phyloP scores from a whole-genome alignment of 805 yeast species.

The Torulaspora gathmanii region DNA sequence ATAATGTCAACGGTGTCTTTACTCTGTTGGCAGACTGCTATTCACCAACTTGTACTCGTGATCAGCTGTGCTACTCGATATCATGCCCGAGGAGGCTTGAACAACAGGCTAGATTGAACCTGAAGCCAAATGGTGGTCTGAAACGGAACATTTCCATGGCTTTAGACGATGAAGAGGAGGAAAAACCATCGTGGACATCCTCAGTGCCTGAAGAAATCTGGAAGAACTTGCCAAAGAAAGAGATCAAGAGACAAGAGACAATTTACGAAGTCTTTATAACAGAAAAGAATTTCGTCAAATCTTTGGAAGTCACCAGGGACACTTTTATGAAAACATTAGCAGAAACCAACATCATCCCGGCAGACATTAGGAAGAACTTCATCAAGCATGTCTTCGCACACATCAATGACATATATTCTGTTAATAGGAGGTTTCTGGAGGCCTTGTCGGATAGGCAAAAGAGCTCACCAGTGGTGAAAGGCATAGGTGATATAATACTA shows the following conservation, averaged over 20 bases:
- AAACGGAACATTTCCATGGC: conserved; percentile 50
- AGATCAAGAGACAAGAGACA: conserved; percentile 89
- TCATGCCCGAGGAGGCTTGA: conserved; percentile 95
- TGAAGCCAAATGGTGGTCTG: conserved; percentile 83
- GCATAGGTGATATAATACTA: conserved; percentile 81
- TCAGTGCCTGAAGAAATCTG: conserved; percentile 78
- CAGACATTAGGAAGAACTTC: conserved; percentile 82
- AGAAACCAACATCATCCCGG: conserved; percentile 82
- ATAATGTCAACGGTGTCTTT: conserved; percentile 79
- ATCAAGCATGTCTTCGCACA: conserved; percentile 89
- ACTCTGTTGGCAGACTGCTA: conserved; percentile 91
- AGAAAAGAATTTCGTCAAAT: conserved; percentile 92
- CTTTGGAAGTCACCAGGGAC: conserved; percentile 86
- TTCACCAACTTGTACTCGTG: conserved; percentile 93
- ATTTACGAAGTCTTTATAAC: conserved; percentile 91
- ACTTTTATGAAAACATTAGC: conserved; percentile 90
- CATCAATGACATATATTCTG: conserved; percentile 77
- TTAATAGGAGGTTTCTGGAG: conserved; percentile 81
- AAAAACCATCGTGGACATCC: conserved; percentile 87
- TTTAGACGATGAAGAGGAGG: conserved; percentile 61
- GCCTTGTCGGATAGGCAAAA: conserved; percentile 84
- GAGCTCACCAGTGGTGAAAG: conserved; percentile 74
- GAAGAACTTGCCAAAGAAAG: conserved; percentile 74
- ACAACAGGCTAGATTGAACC: conserved; percentile 87
- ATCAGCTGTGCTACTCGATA: conserved; percentile 83